Percentiles rank a stretch among this genome's conserved stretches.
phyloP scores from a whole-genome alignment of 208 protist genomes.

The Acanthamoeba healyi region DNA sequence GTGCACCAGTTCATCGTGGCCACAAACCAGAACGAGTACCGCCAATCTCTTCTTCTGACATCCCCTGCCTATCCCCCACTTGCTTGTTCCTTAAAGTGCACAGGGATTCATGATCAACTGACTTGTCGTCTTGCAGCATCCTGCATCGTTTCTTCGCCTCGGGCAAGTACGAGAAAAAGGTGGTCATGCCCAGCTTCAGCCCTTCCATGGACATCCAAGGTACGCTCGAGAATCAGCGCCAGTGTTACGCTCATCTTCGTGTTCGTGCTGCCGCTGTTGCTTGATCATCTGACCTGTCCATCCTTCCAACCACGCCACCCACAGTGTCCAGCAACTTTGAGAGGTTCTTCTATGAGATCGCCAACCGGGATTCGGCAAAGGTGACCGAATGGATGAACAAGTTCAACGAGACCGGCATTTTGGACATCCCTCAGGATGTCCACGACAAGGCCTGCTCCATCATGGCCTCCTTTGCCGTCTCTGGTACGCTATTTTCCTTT shows the following conservation, averaged over 20 bases:
- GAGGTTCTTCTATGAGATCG: constrained; percentile 67
- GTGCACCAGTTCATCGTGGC: constrained; percentile 94
- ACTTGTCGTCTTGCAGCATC: too few species aligned
- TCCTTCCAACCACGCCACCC: neutral
- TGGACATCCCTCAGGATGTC: constrained; percentile 18
- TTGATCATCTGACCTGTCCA: too few species aligned
- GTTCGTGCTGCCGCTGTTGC: too few species aligned
- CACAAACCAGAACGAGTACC: constrained; percentile 97
- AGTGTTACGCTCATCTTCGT: too few species aligned
- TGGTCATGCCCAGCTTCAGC: constrained; percentile 64
- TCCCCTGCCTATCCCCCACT: neutral
- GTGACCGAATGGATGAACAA: constrained; percentile 36
- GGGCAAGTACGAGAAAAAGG: constrained; percentile 45
- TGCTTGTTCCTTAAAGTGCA: neutral
- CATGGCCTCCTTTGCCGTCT: constrained; percentile 39
- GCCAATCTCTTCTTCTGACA: constrained; percentile 69
- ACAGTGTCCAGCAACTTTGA: constrained; percentile 72
- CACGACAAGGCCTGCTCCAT: constrained; percentile 40
- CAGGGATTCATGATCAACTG: neutral
- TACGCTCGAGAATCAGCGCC: too few species aligned
- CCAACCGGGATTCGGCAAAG: neutral
- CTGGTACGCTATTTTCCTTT: neutral
- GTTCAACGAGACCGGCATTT: constrained; percentile 48
- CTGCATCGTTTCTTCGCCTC: constrained; percentile 57
- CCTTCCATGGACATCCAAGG: constrained; percentile 77